Evolutionary conservation across 352 stramenopile genomes (phyloP).

Genomic region (Phytophthora vignae): DNA sequence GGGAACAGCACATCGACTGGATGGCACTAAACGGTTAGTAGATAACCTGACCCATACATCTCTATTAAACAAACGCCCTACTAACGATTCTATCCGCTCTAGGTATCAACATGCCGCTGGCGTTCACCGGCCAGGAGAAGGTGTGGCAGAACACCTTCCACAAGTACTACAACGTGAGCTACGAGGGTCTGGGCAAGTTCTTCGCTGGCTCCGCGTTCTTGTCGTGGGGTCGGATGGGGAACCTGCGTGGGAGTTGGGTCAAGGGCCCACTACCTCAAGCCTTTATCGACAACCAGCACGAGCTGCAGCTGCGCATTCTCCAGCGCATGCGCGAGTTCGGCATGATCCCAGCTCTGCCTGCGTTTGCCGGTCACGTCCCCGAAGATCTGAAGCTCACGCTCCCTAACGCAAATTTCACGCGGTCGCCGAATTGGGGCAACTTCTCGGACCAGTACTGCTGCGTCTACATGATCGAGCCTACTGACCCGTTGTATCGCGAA

Average conservation of each 20-base stretch:
- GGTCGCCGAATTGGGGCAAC: slow-evolving; percentile 82
- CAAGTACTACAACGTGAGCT: slow-evolving; percentile 78
- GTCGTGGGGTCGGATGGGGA: slow-evolving; percentile 89
- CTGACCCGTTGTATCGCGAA: slow-evolving; percentile 81
- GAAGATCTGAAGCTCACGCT: slow-evolving; percentile 78
- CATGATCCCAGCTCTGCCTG: slow-evolving; percentile 91
- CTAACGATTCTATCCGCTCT: neutral
- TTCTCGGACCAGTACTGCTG: slow-evolving; percentile 84
- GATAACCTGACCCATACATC: neutral
- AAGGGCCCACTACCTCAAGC: slow-evolving; percentile 81
- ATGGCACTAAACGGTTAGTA: slow-evolving; percentile 79
- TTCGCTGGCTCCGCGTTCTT: slow-evolving; percentile 91
- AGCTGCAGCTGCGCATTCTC: slow-evolving; percentile 83
- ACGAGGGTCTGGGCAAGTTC: slow-evolving; percentile 84
- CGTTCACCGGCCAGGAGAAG: slow-evolving; percentile 91
- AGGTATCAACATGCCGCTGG: slow-evolving; percentile 92
- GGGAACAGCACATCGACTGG: slow-evolving; percentile 93
- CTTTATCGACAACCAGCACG: slow-evolving; percentile 88
- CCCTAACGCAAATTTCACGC: slow-evolving; percentile 79
- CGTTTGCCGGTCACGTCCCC: slow-evolving; percentile 89
- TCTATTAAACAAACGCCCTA: neutral
- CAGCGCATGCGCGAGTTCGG: slow-evolving; percentile 83
- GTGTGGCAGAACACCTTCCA: slow-evolving; percentile 90
- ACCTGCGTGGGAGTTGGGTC: slow-evolving; percentile 87
- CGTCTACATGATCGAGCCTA: slow-evolving; percentile 83